Percentiles rank a stretch among this genome's conserved stretches.
These are phyloP conservation scores for Talaromyces amestolkiae DNA, from an alignment of 2,329 filamentous ascomycete genomes.

Conservation along the genomic window DNA sequence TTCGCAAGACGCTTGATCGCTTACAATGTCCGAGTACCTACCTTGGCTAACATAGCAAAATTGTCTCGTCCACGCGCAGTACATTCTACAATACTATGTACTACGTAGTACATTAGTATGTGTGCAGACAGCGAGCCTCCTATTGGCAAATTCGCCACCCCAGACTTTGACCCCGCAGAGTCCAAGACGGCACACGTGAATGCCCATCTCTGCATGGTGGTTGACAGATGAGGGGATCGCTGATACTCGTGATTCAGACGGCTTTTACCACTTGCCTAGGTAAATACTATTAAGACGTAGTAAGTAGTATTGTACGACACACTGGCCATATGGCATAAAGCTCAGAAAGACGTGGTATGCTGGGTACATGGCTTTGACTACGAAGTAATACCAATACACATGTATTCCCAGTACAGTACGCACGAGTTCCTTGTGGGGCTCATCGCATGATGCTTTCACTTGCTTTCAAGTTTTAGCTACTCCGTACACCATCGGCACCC, in stretches of 20 bases:
- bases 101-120: neutral
- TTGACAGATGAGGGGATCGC: neutral
- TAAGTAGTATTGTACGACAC: too few species aligned
- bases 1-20: neutral
- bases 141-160: slow-evolving; percentile 13
- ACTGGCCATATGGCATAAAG: neutral
- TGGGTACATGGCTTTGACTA: neutral
- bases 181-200: slow-evolving; percentile 6
- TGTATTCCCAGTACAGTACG: neutral
- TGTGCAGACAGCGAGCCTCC: neutral
- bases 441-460: neutral
- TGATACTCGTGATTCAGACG: neutral
- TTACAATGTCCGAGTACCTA: neutral
- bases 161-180: slow-evolving; percentile 9
- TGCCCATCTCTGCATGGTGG: neutral
- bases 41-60: neutral
- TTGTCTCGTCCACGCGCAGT: too few species aligned
- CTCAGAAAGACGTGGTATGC: neutral
- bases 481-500: neutral
- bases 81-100: too few species aligned
- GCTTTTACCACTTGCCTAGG: neutral
- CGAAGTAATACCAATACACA: neutral
- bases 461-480: neutral
- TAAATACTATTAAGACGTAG: too few species aligned
- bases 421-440: neutral